Base-by-base conservation (phyloP, 495 filamentous ascomycete species). In the Cairneyella variabilis region DNA sequence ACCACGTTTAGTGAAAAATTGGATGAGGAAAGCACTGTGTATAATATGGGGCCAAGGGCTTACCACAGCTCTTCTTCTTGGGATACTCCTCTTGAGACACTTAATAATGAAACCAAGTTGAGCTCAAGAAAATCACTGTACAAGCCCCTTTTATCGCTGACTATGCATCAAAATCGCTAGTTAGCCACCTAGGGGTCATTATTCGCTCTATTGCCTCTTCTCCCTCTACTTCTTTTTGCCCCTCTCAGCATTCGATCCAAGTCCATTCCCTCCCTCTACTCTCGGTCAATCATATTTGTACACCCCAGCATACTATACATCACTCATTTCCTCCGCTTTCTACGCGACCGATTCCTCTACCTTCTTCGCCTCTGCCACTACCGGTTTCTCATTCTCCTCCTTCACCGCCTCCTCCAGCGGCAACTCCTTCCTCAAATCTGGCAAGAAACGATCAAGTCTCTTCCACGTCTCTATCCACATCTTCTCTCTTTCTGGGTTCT, bases 371-470 rank as follows among this genome's bases (percentile, higher is more conserved):
- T 9, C 25, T 11, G 41, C 28, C 7, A 32, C 8, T 9, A 47
- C 44, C 1, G 27, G 25, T 3, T 16, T 30, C 44, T 47, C 27
- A 25, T 47, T 34, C 44, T n/a, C 4, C 21, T 7, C 27, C 11
- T 30, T 16, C 26, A 27, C 25, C n/a, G 22, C 26, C 11, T 26
- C 27, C 7, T 25, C 7, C 9, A 17, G 44, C 41, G 41, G 41
- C 4, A 82, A 39, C 38, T 80, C 76, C 39, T 69, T 71, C 41
- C 67, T 70, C 51, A 99, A 69, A 54, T 86, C 80, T 0, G 95
- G 93, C 51, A 97, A 66, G 74, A 97, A 97, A 22, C 93, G 74
- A 39, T 96, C 90, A 36, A 99, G 78, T 44, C 91, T 76, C 66
- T 88, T 91, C 82, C 89, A 91, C 9, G 93, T 97, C 68, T 88